Conservation (phyloP, 345 rosid species). For the Salix purpurea region DNA sequence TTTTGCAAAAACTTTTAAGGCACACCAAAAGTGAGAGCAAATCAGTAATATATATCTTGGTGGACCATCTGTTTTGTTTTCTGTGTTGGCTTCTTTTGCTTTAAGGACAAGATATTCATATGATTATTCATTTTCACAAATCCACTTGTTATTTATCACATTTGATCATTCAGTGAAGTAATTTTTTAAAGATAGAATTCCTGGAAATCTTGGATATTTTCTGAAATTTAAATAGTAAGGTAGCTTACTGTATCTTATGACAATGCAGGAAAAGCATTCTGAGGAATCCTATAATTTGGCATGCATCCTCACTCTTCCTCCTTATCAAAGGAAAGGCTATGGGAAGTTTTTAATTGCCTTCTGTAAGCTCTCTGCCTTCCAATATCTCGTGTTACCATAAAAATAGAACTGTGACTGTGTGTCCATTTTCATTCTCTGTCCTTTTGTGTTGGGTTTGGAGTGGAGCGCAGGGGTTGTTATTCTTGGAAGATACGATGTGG, state of each 20-base stretch:
- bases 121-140: not conserved
- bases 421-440: not conserved
- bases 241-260: not conserved
- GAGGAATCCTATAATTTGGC: conserved; percentile 98
- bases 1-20: not conserved
- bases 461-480: not conserved
- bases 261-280: conserved; percentile 86
- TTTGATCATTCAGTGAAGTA: not conserved
- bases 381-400: not conserved
- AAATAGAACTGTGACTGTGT: not conserved
- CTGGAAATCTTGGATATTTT: not conserved
- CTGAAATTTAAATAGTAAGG: not conserved
- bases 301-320: conserved; percentile 94
- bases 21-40: not conserved
- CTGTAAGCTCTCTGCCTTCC: conserved; percentile 51
- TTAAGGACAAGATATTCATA: not conserved
- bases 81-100: not conserved
- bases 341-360: conserved; percentile 94
- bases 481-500: not conserved
- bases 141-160: not conserved
- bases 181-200: not conserved
- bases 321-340: conserved; percentile 98
- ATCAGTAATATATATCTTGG: not conserved
- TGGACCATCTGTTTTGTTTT: not conserved
- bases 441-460: not conserved